These are phyloP conservation scores for Rehmannia glutinosa DNA, from an alignment of 257 asterid species.

Conservation along the genomic window DNA sequence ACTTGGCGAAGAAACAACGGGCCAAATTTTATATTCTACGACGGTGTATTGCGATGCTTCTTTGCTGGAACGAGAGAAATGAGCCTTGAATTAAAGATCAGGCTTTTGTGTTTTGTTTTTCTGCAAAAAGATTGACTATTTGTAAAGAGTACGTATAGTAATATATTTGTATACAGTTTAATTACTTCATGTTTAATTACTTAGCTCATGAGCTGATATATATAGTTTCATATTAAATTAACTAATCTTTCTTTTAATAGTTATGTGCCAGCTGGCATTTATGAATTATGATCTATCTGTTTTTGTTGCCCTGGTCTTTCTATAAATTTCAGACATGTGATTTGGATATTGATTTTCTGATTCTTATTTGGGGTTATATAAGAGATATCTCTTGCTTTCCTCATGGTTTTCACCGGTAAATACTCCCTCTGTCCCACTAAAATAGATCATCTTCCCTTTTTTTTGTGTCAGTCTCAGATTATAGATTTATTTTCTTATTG, in stretches of 20 bases:
- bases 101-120: neutral
- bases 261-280: no score
- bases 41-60: slow-evolving; percentile 75
- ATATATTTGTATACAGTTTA: neutral
- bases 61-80: slow-evolving; percentile 70
- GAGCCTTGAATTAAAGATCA: slow-evolving; percentile 22
- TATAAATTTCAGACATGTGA: neutral
- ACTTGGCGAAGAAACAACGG: slow-evolving; percentile 52
- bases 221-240: no score
- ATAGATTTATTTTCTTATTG: no score
- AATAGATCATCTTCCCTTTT: no score
- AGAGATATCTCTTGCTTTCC: neutral
- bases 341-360: neutral
- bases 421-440: no score
- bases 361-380: no score
- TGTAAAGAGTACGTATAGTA: neutral
- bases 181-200: no score
- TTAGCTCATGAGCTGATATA: no score
- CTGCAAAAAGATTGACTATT: neutral
- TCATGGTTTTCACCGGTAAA: no score
- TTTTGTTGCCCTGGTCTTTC: neutral
- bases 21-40: slow-evolving; percentile 74
- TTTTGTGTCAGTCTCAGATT: no score
- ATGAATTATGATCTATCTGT: no score
- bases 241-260: no score